These are phyloP conservation scores for Mortierella sp. DNA, from an alignment of 371 early-diverging fungal species.

Conservation along the genomic window DNA sequence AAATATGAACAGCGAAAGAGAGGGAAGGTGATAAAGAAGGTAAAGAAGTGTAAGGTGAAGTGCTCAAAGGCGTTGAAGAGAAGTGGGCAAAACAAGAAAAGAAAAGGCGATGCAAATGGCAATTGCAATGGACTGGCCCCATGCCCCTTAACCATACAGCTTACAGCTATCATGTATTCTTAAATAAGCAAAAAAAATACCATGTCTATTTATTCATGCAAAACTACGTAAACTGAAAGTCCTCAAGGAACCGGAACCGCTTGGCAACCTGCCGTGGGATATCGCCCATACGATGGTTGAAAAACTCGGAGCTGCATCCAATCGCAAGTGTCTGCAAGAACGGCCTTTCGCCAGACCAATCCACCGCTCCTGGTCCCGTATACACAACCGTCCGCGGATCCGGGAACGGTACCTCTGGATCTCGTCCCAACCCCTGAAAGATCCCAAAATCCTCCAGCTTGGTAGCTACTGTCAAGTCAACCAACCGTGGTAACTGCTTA, in stretches of 20 bases:
- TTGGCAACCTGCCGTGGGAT: constrained; percentile 31
- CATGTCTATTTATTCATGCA: neutral
- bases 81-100: neutral
- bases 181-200: too few species aligned
- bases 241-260: constrained; percentile 46
- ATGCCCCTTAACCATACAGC: constrained; percentile 1
- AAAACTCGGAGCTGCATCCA: constrained; percentile 28
- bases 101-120: neutral
- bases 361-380: neutral
- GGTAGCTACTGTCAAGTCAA: constrained; percentile 31
- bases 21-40: neutral
- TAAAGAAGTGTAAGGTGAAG: too few species aligned
- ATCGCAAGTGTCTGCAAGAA: constrained; percentile 38
- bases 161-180: too few species aligned
- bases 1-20: neutral
- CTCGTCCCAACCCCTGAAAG: constrained; percentile 35
- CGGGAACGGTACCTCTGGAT: constrained; percentile 15
- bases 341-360: constrained; percentile 33
- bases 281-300: constrained; percentile 7
- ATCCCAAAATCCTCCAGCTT: constrained; percentile 27
- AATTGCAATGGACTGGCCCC: neutral
- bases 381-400: neutral
- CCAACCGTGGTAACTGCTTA: constrained; percentile 32
- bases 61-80: neutral
- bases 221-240: neutral